Evolutionary conservation across 495 filamentous ascomycete species (phyloP).

Genomic region (Terfezia claveryi): DNA sequence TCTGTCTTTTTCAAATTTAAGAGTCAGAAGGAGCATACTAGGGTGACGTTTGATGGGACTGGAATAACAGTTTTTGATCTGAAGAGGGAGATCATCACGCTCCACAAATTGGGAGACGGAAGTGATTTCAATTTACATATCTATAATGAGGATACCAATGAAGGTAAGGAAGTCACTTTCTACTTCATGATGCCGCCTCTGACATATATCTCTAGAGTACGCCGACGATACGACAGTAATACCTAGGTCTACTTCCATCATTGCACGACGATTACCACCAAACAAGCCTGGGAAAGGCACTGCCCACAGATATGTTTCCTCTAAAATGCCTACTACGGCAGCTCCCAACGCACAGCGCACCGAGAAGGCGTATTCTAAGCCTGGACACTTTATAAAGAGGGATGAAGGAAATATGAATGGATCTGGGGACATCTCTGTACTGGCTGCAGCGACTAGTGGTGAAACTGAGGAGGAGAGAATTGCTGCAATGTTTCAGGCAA

Average conservation of each 20-base stretch:
- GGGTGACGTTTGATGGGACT: conserved; percentile 93
- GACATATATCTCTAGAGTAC: conserved; percentile 38
- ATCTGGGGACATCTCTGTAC: not conserved
- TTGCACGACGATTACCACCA: conserved; percentile 72
- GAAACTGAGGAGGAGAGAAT: conserved; percentile 68
- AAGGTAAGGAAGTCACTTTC: conserved; percentile 38
- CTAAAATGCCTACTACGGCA: conserved; percentile 83
- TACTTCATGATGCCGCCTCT: not conserved
- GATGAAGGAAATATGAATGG: conserved; percentile 26
- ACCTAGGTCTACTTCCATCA: conserved; percentile 76
- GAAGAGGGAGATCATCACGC: conserved; percentile 91
- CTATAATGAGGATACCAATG: conserved; percentile 69
- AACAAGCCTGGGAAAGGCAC: conserved; percentile 58
- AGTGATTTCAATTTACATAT: conserved; percentile 92
- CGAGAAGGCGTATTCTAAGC: conserved; percentile 25
- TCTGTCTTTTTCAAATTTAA: conserved; percentile 99
- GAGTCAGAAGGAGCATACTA: conserved; percentile 83
- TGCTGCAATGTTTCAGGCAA: conserved; percentile 65
- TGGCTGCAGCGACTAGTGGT: not conserved
- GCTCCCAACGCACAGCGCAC: conserved; percentile 44
- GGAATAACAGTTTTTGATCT: conserved; percentile 96
- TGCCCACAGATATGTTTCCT: conserved; percentile 87
- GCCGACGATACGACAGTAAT: conserved; percentile 94
- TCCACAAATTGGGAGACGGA: conserved; percentile 81
- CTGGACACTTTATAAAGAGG: conserved; percentile 27